Percentiles rank a stretch among this genome's conserved stretches.
These are phyloP conservation scores for Euphorbia schlechtendalii DNA, from an alignment of 441 rosid genomes.

Conservation along the genomic window DNA sequence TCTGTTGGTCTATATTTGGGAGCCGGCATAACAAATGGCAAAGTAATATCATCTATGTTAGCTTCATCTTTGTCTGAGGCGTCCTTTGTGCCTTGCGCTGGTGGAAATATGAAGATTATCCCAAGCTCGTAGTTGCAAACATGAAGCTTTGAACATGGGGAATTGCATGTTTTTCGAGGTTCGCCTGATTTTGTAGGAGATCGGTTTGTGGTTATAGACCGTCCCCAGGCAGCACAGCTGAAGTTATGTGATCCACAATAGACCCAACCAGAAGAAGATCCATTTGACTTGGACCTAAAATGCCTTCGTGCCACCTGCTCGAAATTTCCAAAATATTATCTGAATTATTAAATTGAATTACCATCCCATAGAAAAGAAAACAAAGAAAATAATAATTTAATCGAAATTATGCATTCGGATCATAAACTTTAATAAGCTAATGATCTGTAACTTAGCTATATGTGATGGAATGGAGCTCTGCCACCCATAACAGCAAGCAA, in stretches of 20 bases:
- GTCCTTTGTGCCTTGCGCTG: constrained; percentile 30
- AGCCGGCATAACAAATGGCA: constrained; percentile 78
- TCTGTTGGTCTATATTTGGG: constrained; percentile 62
- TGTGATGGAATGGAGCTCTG: neutral
- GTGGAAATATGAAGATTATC: constrained; percentile 70
- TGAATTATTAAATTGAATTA: too few species aligned
- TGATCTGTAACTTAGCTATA: neutral
- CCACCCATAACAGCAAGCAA: neutral
- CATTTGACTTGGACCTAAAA: constrained; percentile 42
- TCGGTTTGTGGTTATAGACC: constrained; percentile 40
- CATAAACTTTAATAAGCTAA: too few species aligned
- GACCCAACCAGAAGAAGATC: constrained; percentile 73
- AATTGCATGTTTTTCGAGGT: constrained; percentile 20
- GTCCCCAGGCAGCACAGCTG: constrained; percentile 96
- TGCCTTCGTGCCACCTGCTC: constrained; percentile 71
- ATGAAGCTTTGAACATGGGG: constrained; percentile 40
- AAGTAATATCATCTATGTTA: constrained; percentile 47
- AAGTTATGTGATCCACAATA: constrained; percentile 92
- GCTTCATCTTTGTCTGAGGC: constrained; percentile 14
- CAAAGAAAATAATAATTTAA: neutral
- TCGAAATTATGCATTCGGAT: neutral
- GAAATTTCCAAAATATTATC: neutral
- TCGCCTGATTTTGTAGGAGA: constrained; percentile 29
- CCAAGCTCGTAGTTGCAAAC: constrained; percentile 87
- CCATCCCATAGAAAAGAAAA: too few species aligned